These are phyloP conservation scores for Dryas integrifolia DNA, from an alignment of 331 rosid genomes.

Conservation along the genomic window DNA sequence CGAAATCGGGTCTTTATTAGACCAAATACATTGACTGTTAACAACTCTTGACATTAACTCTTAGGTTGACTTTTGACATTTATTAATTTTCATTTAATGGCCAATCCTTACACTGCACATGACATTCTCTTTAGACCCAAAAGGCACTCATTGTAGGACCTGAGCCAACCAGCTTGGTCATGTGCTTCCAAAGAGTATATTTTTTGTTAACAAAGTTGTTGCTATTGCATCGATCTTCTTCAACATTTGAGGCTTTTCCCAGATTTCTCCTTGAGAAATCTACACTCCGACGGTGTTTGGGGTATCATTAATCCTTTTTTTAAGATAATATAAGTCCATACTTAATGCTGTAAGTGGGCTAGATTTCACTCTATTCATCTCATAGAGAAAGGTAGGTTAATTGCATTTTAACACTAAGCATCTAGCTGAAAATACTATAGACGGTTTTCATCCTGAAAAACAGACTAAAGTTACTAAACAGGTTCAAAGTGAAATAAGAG, in stretches of 20 bases:
- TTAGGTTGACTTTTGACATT: neutral
- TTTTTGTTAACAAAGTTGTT: neutral
- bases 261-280: neutral
- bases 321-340: neutral
- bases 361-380: neutral
- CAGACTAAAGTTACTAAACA: neutral
- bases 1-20: neutral
- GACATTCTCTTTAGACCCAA: neutral
- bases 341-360: neutral
- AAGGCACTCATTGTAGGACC: neutral
- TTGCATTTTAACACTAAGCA: neutral
- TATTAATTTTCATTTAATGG: too few relatives aligned
- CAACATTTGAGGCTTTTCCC: neutral
- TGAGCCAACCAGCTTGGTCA: neutral
- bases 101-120: neutral
- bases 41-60: neutral
- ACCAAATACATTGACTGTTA: neutral
- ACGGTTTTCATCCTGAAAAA: neutral
- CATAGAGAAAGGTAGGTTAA: neutral
- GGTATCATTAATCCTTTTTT: neutral
- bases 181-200: neutral
- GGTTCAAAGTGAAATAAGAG: conserved; percentile 1
- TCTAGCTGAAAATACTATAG: neutral
- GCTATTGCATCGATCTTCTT: neutral
- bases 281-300: neutral